Evolutionary conservation across 1,139 yeast genomes (phyloP).

Genomic region (Kluyveromyces marxianus): DNA sequence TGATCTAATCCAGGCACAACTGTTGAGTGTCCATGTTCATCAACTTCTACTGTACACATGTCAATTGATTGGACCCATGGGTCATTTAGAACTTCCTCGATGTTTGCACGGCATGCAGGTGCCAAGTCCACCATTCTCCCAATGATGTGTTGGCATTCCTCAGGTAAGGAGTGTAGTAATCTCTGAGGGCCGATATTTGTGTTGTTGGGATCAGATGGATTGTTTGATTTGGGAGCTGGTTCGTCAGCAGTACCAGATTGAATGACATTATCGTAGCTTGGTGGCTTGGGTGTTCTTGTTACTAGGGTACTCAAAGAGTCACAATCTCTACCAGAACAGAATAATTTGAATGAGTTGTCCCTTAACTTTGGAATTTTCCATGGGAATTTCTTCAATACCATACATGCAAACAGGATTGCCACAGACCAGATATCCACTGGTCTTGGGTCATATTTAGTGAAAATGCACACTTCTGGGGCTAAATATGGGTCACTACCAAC

Average conservation of each 20-base stretch:
- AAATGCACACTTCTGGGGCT: conserved; percentile 88
- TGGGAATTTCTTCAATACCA: conserved; percentile 89
- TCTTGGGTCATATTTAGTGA: conserved; percentile 78
- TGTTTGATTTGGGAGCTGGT: conserved; percentile 13
- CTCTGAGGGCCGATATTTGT: conserved; percentile 64
- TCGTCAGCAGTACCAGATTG: conserved; percentile 8
- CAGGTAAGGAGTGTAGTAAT: conserved; percentile 60
- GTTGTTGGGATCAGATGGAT: conserved; percentile 35
- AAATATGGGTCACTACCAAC: conserved; percentile 93
- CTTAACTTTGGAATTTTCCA: conserved; percentile 92
- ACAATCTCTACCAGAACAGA: conserved; percentile 39
- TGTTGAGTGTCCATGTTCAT: conserved; percentile 33
- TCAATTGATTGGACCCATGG: conserved; percentile 61
- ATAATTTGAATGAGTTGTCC: conserved; percentile 70
- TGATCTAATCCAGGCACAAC: conserved; percentile 47
- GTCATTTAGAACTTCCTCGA: conserved; percentile 77
- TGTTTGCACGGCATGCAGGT: conserved; percentile 78
- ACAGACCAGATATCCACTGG: conserved; percentile 95
- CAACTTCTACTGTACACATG: conserved; percentile 54
- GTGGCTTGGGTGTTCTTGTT: conserved; percentile 34
- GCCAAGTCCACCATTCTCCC: conserved; percentile 74
- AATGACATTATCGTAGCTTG: conserved; percentile 27
- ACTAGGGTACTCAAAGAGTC: conserved; percentile 35
- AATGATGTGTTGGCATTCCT: conserved; percentile 56
- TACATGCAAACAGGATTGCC: conserved; percentile 88